phyloP scores from a whole-genome alignment of 1,139 yeast genomes.

The Candida mesenterica region DNA sequence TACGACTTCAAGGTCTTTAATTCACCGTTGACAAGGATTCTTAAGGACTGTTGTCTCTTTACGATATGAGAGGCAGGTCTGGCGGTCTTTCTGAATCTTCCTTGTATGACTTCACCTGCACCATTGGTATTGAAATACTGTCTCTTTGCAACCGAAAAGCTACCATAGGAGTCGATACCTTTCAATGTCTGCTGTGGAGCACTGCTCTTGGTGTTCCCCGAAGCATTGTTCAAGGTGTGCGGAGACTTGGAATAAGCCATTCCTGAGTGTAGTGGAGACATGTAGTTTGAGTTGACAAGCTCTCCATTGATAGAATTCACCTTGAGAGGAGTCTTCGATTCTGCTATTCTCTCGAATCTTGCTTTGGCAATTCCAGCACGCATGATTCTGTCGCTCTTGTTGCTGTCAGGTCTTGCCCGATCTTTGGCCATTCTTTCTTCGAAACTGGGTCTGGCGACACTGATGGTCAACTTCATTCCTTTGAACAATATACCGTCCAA shows the following conservation, averaged over 20 bases:
- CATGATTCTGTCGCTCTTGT: slow-evolving; percentile 27
- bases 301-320: slow-evolving; percentile 23
- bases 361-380: slow-evolving; percentile 38
- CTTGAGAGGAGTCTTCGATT: slow-evolving; percentile 35
- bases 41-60: slow-evolving; percentile 55
- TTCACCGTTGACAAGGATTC: slow-evolving; percentile 63
- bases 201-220: slow-evolving; percentile 38
- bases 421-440: slow-evolving; percentile 45
- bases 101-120: slow-evolving; percentile 53
- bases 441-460: slow-evolving; percentile 39
- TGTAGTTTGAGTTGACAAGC: slow-evolving; percentile 11
- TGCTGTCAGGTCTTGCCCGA: slow-evolving; percentile 32
- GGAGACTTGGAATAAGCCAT: slow-evolving; percentile 33
- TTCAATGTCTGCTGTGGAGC: slow-evolving; percentile 31
- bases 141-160: slow-evolving; percentile 18
- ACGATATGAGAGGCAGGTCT: slow-evolving; percentile 42
- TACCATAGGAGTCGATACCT: slow-evolving; percentile 39
- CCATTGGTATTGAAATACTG: slow-evolving; percentile 11
- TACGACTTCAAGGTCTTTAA: slow-evolving; percentile 56
- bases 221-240: slow-evolving; percentile 32
- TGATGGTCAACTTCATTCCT: slow-evolving; percentile 64
- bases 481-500: slow-evolving; percentile 72
- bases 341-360: slow-evolving; percentile 42
- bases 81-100: slow-evolving; percentile 57
- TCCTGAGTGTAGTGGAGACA: slow-evolving; percentile 18